phyloP scores from a whole-genome alignment of 2,329 filamentous ascomycete genomes.

The Ophiocordyceps unilateralis region DNA sequence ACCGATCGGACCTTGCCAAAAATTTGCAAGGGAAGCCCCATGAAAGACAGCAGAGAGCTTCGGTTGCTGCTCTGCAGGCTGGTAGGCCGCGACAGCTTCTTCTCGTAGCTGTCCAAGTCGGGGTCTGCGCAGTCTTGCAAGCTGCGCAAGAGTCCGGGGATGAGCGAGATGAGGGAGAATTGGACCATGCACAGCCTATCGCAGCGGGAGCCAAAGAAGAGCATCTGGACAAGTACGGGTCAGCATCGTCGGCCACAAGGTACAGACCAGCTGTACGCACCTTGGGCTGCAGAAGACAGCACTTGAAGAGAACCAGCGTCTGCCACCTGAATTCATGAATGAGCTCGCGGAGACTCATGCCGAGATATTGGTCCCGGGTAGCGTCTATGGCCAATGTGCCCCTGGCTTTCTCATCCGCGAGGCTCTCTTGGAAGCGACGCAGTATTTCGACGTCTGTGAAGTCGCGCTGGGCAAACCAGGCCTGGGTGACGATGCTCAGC shows the following conservation, averaged over 20 bases:
- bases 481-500: slow-evolving; percentile 75
- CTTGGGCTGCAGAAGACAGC: slow-evolving; percentile 85
- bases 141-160: slow-evolving; percentile 78
- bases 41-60: slow-evolving; percentile 75
- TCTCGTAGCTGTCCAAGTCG: slow-evolving; percentile 71
- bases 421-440: slow-evolving; percentile 75
- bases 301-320: slow-evolving; percentile 86
- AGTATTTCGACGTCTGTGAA: slow-evolving; percentile 87
- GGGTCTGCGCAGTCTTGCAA: slow-evolving; percentile 93
- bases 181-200: slow-evolving; percentile 96
- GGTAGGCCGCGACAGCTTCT: slow-evolving; percentile 57
- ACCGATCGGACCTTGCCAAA: slow-evolving; percentile 57
- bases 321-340: slow-evolving; percentile 92
- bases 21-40: slow-evolving; percentile 86
- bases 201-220: slow-evolving; percentile 95
- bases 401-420: slow-evolving; percentile 48
- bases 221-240: slow-evolving; percentile 46
- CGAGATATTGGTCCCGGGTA: slow-evolving; percentile 73
- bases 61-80: slow-evolving; percentile 85
- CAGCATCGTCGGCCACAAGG: not conserved
- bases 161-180: slow-evolving; percentile 87
- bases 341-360: slow-evolving; percentile 74
- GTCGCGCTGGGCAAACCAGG: slow-evolving; percentile 91
- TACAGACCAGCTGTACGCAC: slow-evolving; percentile 25
- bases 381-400: slow-evolving; percentile 44